Base-by-base conservation (phyloP, 2,329 filamentous ascomycete genomes). In the Ophiostoma ips region DNA sequence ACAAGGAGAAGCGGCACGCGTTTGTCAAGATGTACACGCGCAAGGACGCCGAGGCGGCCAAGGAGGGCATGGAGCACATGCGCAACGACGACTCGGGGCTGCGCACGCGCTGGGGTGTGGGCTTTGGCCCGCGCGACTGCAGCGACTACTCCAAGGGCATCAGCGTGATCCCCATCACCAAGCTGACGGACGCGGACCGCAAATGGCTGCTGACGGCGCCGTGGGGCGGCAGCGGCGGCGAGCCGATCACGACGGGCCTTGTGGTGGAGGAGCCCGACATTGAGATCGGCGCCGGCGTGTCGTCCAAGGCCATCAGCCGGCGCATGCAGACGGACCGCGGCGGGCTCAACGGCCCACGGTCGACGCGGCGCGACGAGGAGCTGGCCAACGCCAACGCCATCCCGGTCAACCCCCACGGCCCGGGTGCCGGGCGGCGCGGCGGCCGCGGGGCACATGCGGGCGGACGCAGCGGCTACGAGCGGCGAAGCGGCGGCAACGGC, bases 11-110 rank as follows among this genome's bases (percentile, higher is more conserved):
- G 69, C 85, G 92, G 16, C 92, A 98, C 66, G 92, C 92, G 6
- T 98, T 98, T 64, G 90, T 98, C 61, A 98, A 98, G 69, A 98
- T 98, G 92, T 77, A 92, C 57, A 92, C 79, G 55, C 87, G 94
- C 35, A 75, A 79, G 55, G 87, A 95, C 65, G 90, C 92, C 13
- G 76, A 94, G 52, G 71, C 65, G 55, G 92, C 92, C 47, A 94
- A 94, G 63, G 78, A 84, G 35, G 86, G 81, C 48, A 95, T 96
- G 81, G 89, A 95, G 64, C 81, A 80, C 48, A 78, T 80, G 54
- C 79, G 84, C 55, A 34, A 41, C 16, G 74, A 82, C 5, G 83
- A 87, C 47, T 76, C 84, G 58, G 79, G 87, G 56, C 77, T 87
- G 49, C 76, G 84, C 81, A 96, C 90, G 37, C 82, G 92, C 56